Evolutionary conservation across 169 alveolate species (phyloP).

Genomic region (Plasmodium adleri): DNA sequence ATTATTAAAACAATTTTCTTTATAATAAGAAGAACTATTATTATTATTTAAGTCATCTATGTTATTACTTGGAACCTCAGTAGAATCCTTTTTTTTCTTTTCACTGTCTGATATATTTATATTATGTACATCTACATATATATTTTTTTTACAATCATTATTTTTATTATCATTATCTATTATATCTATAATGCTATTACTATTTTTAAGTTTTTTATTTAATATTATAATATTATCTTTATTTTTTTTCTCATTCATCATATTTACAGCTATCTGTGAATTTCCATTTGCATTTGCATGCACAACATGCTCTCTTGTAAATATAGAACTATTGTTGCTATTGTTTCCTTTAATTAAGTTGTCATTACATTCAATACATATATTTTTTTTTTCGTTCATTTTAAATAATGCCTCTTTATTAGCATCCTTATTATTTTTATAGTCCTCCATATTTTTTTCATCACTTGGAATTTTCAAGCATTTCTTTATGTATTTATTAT

Average conservation of each 20-base stretch:
- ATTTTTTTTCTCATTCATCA: background rate
- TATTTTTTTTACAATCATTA: slow-evolving; percentile 1
- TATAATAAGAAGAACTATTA: slow-evolving; percentile 31
- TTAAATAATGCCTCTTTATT: background rate
- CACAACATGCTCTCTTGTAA: background rate
- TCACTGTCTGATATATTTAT: slow-evolving; percentile 15
- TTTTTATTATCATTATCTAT: slow-evolving; percentile 8
- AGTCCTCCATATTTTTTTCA: no score
- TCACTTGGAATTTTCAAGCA: no score
- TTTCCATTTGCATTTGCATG: background rate
- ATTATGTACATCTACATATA: background rate
- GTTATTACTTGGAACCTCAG: slow-evolving; percentile 5
- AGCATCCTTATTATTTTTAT: background rate
- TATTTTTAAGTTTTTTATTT: background rate
- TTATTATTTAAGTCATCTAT: slow-evolving; percentile 7
- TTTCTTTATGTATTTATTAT: no score
- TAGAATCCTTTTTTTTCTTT: background rate
- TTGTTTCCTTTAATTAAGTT: slow-evolving; percentile 7
- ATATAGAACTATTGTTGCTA: slow-evolving; percentile 4
- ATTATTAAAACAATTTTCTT: slow-evolving; percentile 50
- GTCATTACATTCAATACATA: background rate
- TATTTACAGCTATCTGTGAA: background rate
- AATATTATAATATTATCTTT: background rate
- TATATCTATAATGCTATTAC: background rate
- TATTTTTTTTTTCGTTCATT: background rate